Conservation (phyloP, 768 basidiomycete genomes). For the Hericium erinaceus region DNA sequence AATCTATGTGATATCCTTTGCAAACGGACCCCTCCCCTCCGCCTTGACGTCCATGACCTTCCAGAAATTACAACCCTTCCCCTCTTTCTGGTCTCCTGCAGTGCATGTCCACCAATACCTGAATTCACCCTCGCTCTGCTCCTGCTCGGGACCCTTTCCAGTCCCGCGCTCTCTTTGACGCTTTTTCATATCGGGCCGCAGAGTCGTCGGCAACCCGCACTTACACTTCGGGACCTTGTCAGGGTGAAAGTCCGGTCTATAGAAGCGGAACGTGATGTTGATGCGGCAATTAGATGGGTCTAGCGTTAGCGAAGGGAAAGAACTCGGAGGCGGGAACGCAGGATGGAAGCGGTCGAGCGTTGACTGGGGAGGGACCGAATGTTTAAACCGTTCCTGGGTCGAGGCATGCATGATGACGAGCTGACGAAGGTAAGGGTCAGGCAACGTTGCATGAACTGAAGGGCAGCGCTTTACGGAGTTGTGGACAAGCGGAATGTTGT, state of each 20-base stretch:
- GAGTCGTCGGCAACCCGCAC: constrained; percentile 60
- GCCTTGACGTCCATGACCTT: constrained; percentile 58
- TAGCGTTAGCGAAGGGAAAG: constrained; percentile 6
- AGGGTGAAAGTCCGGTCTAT: constrained; percentile 71
- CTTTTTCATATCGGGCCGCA: constrained; percentile 76
- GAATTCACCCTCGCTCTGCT: constrained; percentile 22
- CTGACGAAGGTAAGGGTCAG: constrained; percentile 25
- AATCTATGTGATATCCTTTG: constrained; percentile 15
- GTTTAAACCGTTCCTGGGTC: constrained; percentile 77
- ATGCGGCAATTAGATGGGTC: constrained; percentile 29
- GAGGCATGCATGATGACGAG: constrained; percentile 83
- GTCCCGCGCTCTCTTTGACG: constrained; percentile 24
- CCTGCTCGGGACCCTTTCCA: constrained; percentile 4
- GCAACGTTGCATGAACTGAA: neutral
- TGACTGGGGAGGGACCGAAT: constrained; percentile 63
- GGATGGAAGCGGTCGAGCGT: constrained; percentile 68
- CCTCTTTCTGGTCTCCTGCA: constrained; percentile 75
- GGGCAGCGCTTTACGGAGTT: constrained; percentile 50
- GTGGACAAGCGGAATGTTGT: constrained; percentile 66
- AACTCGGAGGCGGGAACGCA: constrained; percentile 26
- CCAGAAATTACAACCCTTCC: constrained; percentile 74
- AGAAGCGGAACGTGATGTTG: constrained; percentile 84
- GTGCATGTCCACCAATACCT: constrained; percentile 78
- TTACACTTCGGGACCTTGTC: constrained; percentile 59
- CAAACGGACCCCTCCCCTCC: constrained; percentile 53